A percentile compares a stretch with the other conserved stretches of the same genome.
phyloP scores from a whole-genome alignment of 2,329 filamentous ascomycete genomes.

The Fusarium temperatum region DNA sequence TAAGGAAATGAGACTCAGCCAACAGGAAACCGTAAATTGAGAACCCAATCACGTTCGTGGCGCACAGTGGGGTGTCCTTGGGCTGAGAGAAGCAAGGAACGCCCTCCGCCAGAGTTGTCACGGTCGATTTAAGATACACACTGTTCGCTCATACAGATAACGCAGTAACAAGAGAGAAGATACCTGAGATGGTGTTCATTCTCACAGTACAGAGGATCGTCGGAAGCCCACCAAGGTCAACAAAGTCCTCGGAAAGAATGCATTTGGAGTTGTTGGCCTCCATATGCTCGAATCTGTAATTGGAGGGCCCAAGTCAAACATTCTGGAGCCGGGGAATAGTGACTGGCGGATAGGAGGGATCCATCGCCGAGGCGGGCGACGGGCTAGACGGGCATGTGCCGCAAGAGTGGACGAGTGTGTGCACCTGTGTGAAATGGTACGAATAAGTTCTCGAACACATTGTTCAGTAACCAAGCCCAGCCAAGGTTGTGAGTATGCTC shows the following conservation, averaged over 20 bases:
- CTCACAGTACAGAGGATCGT: background rate
- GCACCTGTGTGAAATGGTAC: conserved; percentile 6
- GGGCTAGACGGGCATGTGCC: conserved; percentile 19
- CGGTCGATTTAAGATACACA: background rate
- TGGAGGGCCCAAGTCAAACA: conserved; percentile 28
- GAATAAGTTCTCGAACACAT: background rate
- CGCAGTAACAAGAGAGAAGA: background rate
- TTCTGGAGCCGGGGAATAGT: conserved; percentile 20
- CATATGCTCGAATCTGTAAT: conserved; percentile 9
- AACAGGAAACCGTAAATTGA: conserved; percentile 17
- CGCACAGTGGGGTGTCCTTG: conserved; percentile 9
- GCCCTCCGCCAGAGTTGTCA: background rate
- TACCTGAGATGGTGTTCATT: background rate
- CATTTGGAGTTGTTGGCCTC: conserved; percentile 15
- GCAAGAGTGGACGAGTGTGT: conserved; percentile 13
- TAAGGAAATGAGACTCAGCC: conserved; percentile 11
- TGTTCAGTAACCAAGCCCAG: conserved; percentile 1
- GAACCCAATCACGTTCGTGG: conserved; percentile 18
- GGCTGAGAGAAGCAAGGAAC: background rate
- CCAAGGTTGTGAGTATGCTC: background rate
- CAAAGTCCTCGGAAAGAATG: background rate
- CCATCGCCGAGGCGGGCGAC: conserved; percentile 22
- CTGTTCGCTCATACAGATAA: background rate
- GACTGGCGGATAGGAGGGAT: conserved; percentile 24
- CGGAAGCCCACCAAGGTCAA: background rate